Evolutionary conservation across 2,329 filamentous ascomycete species (phyloP).

Genomic region (Meredithiella fracta): DNA sequence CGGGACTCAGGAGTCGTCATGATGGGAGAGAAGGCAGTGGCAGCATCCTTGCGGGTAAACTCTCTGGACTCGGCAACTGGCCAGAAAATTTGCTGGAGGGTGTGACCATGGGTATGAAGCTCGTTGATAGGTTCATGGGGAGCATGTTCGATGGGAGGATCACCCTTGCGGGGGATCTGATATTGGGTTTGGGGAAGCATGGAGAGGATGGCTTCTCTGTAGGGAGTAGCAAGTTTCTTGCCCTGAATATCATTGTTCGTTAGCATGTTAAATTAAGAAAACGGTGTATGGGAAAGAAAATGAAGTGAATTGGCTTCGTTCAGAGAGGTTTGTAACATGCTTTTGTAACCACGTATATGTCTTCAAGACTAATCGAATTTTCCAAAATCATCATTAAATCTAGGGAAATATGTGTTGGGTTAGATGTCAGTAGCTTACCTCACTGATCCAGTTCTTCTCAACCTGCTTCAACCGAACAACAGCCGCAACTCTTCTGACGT

Average conservation of each 20-base stretch:
- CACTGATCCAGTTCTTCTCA: slow-evolving; percentile 57
- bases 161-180: slow-evolving; percentile 13
- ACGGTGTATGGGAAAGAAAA: neutral
- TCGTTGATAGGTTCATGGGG: slow-evolving; percentile 48
- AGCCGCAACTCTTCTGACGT: slow-evolving; percentile 70
- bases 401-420: neutral
- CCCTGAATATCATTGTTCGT: slow-evolving; percentile 36
- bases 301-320: slow-evolving; percentile 21
- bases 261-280: slow-evolving; percentile 15
- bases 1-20: slow-evolving; percentile 45
- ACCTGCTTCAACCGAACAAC: slow-evolving; percentile 74
- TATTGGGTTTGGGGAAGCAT: slow-evolving; percentile 65
- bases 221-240: slow-evolving; percentile 59
- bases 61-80: slow-evolving; percentile 46
- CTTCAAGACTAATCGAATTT: slow-evolving; percentile 99
- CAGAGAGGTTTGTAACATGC: slow-evolving; percentile 61
- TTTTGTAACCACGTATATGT: slow-evolving; percentile 77
- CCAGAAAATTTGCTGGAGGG: slow-evolving; percentile 47
- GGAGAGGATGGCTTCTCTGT: slow-evolving; percentile 54
- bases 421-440: slow-evolving; percentile 41
- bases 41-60: slow-evolving; percentile 49
- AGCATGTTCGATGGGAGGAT: slow-evolving; percentile 3
- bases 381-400: slow-evolving; percentile 39
- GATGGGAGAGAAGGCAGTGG: slow-evolving; percentile 43
- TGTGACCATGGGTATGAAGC: slow-evolving; percentile 43